Evolutionary conservation across 306 rosid genomes (phyloP).

Genomic region (Begonia masoniana): DNA sequence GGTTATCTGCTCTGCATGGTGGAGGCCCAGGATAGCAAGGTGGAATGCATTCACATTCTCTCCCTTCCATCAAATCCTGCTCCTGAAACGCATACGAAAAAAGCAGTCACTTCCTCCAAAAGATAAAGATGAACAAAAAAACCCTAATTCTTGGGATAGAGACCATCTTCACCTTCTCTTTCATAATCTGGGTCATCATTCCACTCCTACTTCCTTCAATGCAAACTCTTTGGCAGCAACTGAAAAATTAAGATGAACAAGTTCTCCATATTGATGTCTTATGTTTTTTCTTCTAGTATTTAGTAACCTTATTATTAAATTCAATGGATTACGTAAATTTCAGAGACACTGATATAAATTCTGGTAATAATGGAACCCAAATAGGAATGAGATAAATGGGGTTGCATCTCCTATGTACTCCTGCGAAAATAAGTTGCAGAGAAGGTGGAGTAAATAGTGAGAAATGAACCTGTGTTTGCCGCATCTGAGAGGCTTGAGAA

Average conservation of each 20-base stretch:
- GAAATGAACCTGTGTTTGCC: slow-evolving; percentile 41
- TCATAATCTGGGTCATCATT: slow-evolving; percentile 36
- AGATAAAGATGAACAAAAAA: neutral
- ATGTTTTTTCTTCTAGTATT: too few relatives aligned
- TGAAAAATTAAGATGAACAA: neutral
- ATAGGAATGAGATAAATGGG: too few relatives aligned
- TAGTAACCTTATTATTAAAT: too few relatives aligned
- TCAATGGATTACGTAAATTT: too few relatives aligned
- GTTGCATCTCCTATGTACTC: too few relatives aligned
- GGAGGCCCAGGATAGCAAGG: slow-evolving; percentile 62
- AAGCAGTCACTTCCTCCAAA: neutral
- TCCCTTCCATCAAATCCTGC: slow-evolving; percentile 31
- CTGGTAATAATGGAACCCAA: too few relatives aligned
- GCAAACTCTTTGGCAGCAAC: slow-evolving; percentile 28
- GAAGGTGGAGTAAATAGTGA: too few relatives aligned
- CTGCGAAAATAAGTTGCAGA: too few relatives aligned
- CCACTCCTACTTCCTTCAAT: slow-evolving; percentile 26
- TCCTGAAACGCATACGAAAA: neutral
- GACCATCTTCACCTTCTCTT: slow-evolving; percentile 37
- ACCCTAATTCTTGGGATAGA: neutral
- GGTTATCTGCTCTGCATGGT: slow-evolving; percentile 64
- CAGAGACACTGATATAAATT: too few relatives aligned
- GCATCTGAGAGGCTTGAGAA: slow-evolving; percentile 53
- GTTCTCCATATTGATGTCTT: too few relatives aligned
- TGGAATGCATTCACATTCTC: slow-evolving; percentile 36